Base-by-base conservation (phyloP, 129 eudicot species). In the Oenanthe sinensis region DNA sequence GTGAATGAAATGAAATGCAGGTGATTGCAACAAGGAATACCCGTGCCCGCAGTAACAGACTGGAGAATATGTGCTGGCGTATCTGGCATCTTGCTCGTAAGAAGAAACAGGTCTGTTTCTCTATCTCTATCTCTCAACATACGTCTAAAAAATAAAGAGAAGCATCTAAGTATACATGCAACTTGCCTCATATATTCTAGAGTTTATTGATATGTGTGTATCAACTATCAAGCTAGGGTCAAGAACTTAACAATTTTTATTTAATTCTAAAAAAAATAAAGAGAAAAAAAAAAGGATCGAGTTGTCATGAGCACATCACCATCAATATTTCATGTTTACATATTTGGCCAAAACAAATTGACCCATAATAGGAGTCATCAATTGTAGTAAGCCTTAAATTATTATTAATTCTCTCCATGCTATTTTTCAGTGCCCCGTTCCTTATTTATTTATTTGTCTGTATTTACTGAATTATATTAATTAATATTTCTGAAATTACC, bases 41-140 rank as follows among this genome's bases (percentile, higher is more conserved):
- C 76, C 92, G 81, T 63, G 90, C 88, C 72, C 83, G 94, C 76
- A 89, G 87, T 81, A 87, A 87, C 81, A 89, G 97, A 82, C 97
- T 91, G 7, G 94, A 91, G 92, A 91, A 91, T 83, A 91, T 91
- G 94, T 89, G 94, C 84, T 91, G 94, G 97, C 89, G 94, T 33
- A 89, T 91, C 80, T 91, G 97, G 97, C 97, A 91, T 86, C 93
- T 91, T 81, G 86, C 97, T 76, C 91, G 97, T 46, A 91, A 87
- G 28, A 91, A 91, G 88, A 91, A 91, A 79, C 92, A 91, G 97
- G 97, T 91, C 44, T 54, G 24, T 36, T 20, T n/a, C 70, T 74
- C 49, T 71, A 10, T 24, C 36, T 33, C 36, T 33, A 33, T 33
- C 36, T 1, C 36, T 33, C 36, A 0, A 33, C 1, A 33, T 33